Percentiles rank a stretch among this genome's conserved stretches.
These are phyloP conservation scores for Gomphus bonarii DNA, from an alignment of 1,284 basidiomycete species.

Conservation along the genomic window DNA sequence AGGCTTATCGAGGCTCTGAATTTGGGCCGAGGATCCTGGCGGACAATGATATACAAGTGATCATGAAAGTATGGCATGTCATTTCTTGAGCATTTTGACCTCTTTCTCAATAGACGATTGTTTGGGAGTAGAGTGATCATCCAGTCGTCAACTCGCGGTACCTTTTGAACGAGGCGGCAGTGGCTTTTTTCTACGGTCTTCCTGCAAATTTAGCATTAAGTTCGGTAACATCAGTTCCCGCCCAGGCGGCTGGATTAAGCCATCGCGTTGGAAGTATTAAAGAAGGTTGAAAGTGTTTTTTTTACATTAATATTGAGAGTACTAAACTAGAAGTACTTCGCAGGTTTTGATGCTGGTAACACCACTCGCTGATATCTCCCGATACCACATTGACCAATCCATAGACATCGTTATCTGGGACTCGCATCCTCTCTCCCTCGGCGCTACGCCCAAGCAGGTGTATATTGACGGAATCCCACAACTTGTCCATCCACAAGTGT, in stretches of 20 bases:
- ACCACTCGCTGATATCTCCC: neutral
- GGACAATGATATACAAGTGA: constrained; percentile 52
- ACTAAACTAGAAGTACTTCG: constrained; percentile 19
- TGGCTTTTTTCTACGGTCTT: constrained; percentile 73
- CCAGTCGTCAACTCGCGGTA: constrained; percentile 68
- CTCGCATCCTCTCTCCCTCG: constrained; percentile 66
- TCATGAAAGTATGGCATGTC: constrained; percentile 44
- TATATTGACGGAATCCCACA: constrained; percentile 65
- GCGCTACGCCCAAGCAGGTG: constrained; percentile 62
- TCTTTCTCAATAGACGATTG: neutral
- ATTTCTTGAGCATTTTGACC: neutral
- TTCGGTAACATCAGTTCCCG: constrained; percentile 72
- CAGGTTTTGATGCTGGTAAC: constrained; percentile 38
- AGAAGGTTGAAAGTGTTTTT: constrained; percentile 35
- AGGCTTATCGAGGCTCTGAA: constrained; percentile 69
- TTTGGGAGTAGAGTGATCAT: constrained; percentile 45
- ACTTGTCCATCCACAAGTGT: constrained; percentile 32
- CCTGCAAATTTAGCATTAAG: constrained; percentile 50
- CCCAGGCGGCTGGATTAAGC: constrained; percentile 64
- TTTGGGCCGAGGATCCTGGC: constrained; percentile 69
- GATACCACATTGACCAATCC: neutral
- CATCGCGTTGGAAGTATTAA: constrained; percentile 75
- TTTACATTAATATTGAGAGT: constrained; percentile 5
- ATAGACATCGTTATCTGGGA: constrained; percentile 59
- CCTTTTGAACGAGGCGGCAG: constrained; percentile 78